Conservation (phyloP, 129 eudicot species). For the carrot (Daucus carota) region DH1_v3.0 NC_030383.2:60220501-60221000, state of each 20-base stretch:
- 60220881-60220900: neutral
- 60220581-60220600: neutral
- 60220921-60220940: neutral
- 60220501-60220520: constrained; percentile 83
- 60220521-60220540: constrained; percentile 79
- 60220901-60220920: neutral
- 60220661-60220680: neutral
- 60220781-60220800: neutral
- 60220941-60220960: neutral
- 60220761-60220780: neutral
- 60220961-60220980: too few species aligned
- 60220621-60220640: neutral
- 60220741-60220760: neutral
- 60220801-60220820: neutral
- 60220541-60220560: constrained; percentile 84
- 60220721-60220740: neutral
- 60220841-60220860: neutral
- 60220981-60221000: too few species aligned
- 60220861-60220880: neutral
- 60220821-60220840: neutral
- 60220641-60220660: neutral
- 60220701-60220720: neutral
- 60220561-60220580: constrained; percentile 73
- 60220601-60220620: neutral
- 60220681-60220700: too few species aligned